phyloP scores from a whole-genome alignment of 306 rosid genomes.

The Adenanthera pavonina region DNA sequence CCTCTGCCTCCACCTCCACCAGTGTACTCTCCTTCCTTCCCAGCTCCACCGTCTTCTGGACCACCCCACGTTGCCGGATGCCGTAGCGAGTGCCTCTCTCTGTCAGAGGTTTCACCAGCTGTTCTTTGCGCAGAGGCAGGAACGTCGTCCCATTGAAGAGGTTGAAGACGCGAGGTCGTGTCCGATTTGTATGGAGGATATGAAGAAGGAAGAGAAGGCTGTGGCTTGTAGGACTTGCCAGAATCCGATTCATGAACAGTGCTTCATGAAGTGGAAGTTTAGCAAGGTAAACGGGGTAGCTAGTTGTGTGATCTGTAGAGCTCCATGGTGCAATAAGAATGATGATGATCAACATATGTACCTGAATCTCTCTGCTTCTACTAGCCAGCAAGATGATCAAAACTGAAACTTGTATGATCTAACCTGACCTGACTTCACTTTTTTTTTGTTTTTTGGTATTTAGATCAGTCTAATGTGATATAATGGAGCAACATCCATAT shows the following conservation, averaged over 20 bases:
- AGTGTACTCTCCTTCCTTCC: not conserved
- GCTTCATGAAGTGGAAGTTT: not conserved
- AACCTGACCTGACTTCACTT: not conserved
- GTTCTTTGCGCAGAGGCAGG: not conserved
- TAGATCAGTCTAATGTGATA: too few species aligned
- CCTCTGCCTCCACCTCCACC: not conserved
- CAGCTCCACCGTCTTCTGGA: not conserved
- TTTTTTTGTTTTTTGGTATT: not conserved
- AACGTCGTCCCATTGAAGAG: not conserved
- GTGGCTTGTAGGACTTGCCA: not conserved
- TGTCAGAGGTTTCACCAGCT: not conserved
- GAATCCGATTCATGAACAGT: slow-evolving; percentile 1
- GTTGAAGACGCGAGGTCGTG: not conserved
- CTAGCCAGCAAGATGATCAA: not conserved
- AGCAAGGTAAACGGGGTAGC: not conserved
- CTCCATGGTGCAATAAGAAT: not conserved
- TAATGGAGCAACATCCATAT: too few species aligned
- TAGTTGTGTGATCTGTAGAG: not conserved
- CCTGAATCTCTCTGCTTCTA: not conserved
- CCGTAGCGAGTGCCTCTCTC: not conserved
- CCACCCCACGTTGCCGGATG: not conserved
- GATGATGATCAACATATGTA: not conserved
- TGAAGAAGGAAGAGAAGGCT: slow-evolving; percentile 2
- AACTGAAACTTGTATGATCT: not conserved
- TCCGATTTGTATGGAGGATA: not conserved